Conservation (phyloP, 2,329 filamentous ascomycete species). For the Ambrosiella cleistominuta region DNA sequence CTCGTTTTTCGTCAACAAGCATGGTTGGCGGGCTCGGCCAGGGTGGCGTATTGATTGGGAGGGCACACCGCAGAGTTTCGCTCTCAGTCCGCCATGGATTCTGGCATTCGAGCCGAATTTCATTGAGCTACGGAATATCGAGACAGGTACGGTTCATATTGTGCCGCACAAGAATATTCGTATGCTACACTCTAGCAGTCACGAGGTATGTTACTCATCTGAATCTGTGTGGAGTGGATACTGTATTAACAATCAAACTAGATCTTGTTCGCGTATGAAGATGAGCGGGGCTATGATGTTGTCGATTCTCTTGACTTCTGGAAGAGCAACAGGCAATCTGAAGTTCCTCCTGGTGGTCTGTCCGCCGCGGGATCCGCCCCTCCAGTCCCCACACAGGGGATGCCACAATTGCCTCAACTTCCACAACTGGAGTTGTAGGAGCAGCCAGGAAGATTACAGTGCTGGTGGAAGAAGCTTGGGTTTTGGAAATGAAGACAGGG, state of each 20-base stretch:
- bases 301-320: conserved; percentile 95
- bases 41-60: conserved; percentile 99
- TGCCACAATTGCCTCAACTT: conserved; percentile 8
- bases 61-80: conserved; percentile 78
- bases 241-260: conserved; percentile 27
- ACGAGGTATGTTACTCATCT: conserved; percentile 49
- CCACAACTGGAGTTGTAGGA: conserved; percentile 9
- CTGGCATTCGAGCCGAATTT: conserved; percentile 94
- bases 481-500: conserved; percentile 1
- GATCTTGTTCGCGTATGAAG: conserved; percentile 97
- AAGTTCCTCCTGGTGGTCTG: conserved; percentile 16
- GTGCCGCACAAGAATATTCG: conserved; percentile 92
- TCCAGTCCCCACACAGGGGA: not conserved
- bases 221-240: conserved; percentile 13
- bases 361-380: conserved; percentile 1
- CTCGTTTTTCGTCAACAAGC: conserved; percentile 97
- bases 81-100: conserved; percentile 91
- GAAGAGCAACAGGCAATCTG: conserved; percentile 45
- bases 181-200: conserved; percentile 91
- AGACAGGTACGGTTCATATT: conserved; percentile 87
- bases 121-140: conserved; percentile 89
- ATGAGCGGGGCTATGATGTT: conserved; percentile 82
- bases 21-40: conserved; percentile 87
- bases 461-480: not conserved
- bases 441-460: not conserved